Base-by-base conservation (phyloP, 306 rosid genomes). In the Rubus idaeus region DNA sequence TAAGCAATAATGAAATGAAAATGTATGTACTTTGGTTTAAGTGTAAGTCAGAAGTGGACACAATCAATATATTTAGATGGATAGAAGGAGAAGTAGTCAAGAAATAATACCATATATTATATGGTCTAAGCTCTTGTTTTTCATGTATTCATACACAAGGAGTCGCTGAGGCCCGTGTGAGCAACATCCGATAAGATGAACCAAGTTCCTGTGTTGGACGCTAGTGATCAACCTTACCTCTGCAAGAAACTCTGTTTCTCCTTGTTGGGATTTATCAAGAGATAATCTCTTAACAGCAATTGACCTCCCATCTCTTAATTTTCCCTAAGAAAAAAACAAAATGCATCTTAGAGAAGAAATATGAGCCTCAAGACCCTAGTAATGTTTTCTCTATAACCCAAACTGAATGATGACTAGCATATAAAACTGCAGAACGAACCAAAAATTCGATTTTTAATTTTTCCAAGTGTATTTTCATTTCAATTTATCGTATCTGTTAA, bases 181-280 rank as follows among this genome's bases (percentile, higher is more conserved):
- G 83, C 98, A 95, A 77, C 96, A 92, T 60, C 98, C 97, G 4
- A 95, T 80, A 71, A 92, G 91, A 62, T 90, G 92, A 81, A 95
- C 93, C 21, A 95, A 88, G 84, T 92, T 92, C 77, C 87, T 92
- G 86, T 95, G 98, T 75, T 95, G 98, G 73, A 92, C 93, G 83
- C 97, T 90, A 12, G 95, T 88, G 81, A 92, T 90, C 84, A 88
- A 62, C 82, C 89, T 92, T 86, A 95, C 96, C 81, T 95, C 98
- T 49, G 92, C 71, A 73, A 88, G 90, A 85, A 95, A 95, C 61
- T 92, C 97, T 45, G 70, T 62, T 81, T 92, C 98, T 76, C 98
- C 98, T 82, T 95, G 97, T 5, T 84, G 91, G 53, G 97, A 91
- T 83, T 87, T 91, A 77, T 89, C 89, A 30, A 90, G 84, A 47